A percentile compares a stretch with the other conserved stretches of the same genome.
Evolutionary conservation across 108 stramenopile genomes (phyloP).

Genomic region (Cyclostephanos tholiformis): DNA sequence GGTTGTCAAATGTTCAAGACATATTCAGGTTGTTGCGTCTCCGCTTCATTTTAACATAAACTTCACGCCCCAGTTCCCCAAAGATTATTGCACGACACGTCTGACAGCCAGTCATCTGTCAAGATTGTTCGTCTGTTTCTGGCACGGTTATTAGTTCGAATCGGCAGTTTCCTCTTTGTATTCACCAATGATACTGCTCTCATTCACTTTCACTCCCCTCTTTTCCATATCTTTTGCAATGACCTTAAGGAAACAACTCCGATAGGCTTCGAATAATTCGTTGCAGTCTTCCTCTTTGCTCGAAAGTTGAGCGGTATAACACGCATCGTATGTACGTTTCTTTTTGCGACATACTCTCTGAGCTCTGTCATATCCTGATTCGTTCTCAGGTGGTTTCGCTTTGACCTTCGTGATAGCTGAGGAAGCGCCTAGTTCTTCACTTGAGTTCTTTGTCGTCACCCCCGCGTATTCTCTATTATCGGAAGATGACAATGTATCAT

Average conservation of each 20-base stretch:
- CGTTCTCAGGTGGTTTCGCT: slow-evolving; percentile 18
- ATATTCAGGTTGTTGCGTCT: not conserved
- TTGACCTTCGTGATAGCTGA: slow-evolving; percentile 6
- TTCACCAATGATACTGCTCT: slow-evolving; percentile 49
- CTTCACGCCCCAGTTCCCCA: not conserved
- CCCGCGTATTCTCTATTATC: not conserved
- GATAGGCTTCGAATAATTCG: slow-evolving; percentile 51
- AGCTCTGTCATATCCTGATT: slow-evolving; percentile 40
- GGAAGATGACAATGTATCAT: not conserved
- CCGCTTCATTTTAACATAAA: not conserved
- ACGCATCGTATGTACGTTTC: slow-evolving; percentile 52
- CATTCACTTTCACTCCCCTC: slow-evolving; percentile 42
- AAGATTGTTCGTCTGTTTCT: too few relatives aligned
- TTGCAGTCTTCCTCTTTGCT: slow-evolving; percentile 51
- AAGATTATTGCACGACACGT: not conserved
- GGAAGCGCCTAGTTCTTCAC: not conserved
- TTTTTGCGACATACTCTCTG: slow-evolving; percentile 49
- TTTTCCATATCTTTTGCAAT: slow-evolving; percentile 51
- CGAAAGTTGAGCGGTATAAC: slow-evolving; percentile 47
- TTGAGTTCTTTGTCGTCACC: not conserved
- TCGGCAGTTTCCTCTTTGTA: slow-evolving; percentile 37
- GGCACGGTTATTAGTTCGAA: not conserved
- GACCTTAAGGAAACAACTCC: slow-evolving; percentile 39
- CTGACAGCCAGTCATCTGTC: not conserved
- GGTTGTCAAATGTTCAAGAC: not conserved